Percentiles rank a stretch among this genome's conserved stretches.
These are phyloP conservation scores for Russula foetens DNA, from an alignment of 768 basidiomycete genomes.

Conservation along the genomic window DNA sequence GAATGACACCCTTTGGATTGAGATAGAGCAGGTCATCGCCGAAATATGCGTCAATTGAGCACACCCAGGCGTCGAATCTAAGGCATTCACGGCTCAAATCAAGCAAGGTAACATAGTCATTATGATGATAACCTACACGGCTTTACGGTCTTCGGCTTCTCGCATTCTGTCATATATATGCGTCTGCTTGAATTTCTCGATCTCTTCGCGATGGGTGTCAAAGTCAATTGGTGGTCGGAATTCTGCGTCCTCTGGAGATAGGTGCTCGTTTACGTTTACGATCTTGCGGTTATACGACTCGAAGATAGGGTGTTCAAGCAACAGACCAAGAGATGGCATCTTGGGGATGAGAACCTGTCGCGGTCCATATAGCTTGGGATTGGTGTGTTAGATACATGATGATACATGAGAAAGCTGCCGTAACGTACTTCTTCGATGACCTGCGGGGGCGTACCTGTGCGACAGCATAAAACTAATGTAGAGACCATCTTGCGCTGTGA, in stretches of 20 bases:
- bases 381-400: neutral
- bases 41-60: conserved; percentile 61
- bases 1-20: conserved; percentile 72
- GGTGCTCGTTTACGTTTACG: conserved; percentile 39
- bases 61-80: conserved; percentile 84
- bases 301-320: conserved; percentile 84
- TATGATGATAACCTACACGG: conserved; percentile 48
- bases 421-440: conserved; percentile 61
- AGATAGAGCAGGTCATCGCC: conserved; percentile 75
- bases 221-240: conserved; percentile 72
- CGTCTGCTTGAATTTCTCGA: conserved; percentile 76
- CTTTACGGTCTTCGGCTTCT: conserved; percentile 67
- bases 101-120: neutral
- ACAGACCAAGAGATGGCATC: conserved; percentile 89
- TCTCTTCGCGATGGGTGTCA: conserved; percentile 51
- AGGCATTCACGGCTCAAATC: neutral
- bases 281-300: conserved; percentile 66
- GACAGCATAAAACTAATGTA: conserved; percentile 65
- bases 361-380: conserved; percentile 62
- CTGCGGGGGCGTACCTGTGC: conserved; percentile 66
- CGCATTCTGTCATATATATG: conserved; percentile 87
- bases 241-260: conserved; percentile 46
- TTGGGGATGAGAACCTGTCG: conserved; percentile 80
- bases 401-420: neutral
- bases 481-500: conserved; percentile 97